Conservation (phyloP, 371 early-diverging fungal genomes). For the Mortierella sp. region DNA sequence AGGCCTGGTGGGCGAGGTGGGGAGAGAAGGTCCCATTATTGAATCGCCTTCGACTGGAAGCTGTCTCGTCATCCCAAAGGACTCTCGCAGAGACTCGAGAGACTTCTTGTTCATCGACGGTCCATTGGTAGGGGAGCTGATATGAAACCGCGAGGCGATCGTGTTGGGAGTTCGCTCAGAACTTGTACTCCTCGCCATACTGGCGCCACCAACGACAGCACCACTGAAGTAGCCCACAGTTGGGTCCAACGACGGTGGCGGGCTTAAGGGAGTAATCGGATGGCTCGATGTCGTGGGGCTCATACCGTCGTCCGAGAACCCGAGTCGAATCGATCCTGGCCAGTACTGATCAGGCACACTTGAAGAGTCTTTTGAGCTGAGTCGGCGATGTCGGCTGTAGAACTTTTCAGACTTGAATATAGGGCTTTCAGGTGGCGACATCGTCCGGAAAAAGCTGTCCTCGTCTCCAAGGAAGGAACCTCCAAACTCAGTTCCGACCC, state of each 20-base stretch:
- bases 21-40: background rate
- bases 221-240: background rate
- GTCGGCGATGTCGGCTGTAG: conserved; percentile 24
- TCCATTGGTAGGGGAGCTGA: background rate
- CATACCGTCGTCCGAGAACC: conserved; percentile 29
- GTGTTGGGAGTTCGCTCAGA: conserved; percentile 24
- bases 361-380: conserved; percentile 38
- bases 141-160: background rate
- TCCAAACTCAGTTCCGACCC: conserved; percentile 25
- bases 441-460: conserved; percentile 13
- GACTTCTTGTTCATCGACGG: background rate
- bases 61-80: background rate
- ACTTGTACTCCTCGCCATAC: conserved; percentile 20
- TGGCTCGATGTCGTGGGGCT: conserved; percentile 16
- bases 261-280: conserved; percentile 20
- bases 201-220: background rate
- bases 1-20: conserved; percentile 6
- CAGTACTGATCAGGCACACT: conserved; percentile 40
- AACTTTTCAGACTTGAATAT: conserved; percentile 7
- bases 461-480: conserved; percentile 23
- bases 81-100: conserved; percentile 18
- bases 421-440: conserved; percentile 40
- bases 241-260: background rate
- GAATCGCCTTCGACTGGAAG: background rate
- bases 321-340: conserved; percentile 45